phyloP scores from a whole-genome alignment of 192 early-diverging fungal genomes.

The Chytriomyces sp. region DNA sequence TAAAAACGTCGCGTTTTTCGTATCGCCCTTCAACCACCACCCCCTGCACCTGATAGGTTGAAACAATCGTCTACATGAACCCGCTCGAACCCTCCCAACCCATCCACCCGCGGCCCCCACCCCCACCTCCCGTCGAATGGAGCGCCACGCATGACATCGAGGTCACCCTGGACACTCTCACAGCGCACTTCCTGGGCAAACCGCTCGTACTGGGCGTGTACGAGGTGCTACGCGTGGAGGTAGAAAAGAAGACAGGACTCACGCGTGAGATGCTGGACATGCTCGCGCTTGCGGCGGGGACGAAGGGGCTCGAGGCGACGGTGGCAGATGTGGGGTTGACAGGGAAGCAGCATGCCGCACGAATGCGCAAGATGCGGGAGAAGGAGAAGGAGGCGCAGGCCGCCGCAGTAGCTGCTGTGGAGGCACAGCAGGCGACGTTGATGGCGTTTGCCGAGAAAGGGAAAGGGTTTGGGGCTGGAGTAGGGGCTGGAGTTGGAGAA shows the following conservation, averaged over 20 bases:
- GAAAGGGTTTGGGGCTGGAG: neutral
- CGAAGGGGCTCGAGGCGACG: neutral
- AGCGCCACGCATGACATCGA: neutral
- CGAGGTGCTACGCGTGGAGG: conserved; percentile 14
- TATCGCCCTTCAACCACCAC: too few relatives aligned
- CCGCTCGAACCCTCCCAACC: neutral
- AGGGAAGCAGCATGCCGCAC: neutral
- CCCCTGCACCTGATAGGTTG: neutral
- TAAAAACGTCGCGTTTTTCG: too few relatives aligned
- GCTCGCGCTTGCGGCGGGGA: too few relatives aligned
- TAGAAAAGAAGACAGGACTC: conserved; percentile 6
- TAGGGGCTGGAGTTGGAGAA: neutral
- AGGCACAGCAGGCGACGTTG: neutral
- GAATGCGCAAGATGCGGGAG: neutral
- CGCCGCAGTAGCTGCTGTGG: neutral
- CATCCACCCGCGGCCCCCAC: neutral
- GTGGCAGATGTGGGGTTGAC: conserved; percentile 12
- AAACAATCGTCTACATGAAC: neutral
- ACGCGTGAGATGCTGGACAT: conserved; percentile 19
- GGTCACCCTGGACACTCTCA: neutral
- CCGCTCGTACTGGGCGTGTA: neutral
- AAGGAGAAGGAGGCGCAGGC: neutral
- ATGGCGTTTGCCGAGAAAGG: neutral
- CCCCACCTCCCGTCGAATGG: conserved; percentile 1
- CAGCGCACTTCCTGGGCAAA: neutral